These are phyloP conservation scores for Candida yuanshanica DNA, from an alignment of 805 yeast genomes.

Conservation along the genomic window DNA sequence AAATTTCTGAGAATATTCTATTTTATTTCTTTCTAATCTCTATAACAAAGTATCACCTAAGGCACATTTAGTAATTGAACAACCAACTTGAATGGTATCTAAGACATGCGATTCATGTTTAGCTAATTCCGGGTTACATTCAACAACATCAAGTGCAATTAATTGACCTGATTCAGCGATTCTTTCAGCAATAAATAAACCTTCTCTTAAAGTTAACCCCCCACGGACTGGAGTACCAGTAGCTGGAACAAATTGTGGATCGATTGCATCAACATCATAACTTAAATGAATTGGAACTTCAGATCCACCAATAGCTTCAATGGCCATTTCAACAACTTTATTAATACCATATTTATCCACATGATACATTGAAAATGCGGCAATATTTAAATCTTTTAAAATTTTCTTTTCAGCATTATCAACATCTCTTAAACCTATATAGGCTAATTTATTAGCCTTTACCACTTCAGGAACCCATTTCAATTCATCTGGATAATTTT, in stretches of 20 bases:
- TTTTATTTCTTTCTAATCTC: no score
- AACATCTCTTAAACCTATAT: conserved; percentile 92
- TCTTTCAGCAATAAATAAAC: conserved; percentile 86
- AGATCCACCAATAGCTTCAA: conserved; percentile 66
- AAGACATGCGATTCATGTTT: conserved; percentile 66
- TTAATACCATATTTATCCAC: conserved; percentile 92
- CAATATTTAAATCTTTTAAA: conserved; percentile 61
- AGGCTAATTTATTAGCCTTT: conserved; percentile 68
- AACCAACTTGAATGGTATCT: conserved; percentile 86
- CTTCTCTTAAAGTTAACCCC: conserved; percentile 91
- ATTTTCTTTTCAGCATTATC: conserved; percentile 80
- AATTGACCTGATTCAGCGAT: conserved; percentile 86
- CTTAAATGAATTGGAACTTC: conserved; percentile 77
- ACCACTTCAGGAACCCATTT: conserved; percentile 74
- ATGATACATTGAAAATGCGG: conserved; percentile 93
- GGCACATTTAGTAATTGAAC: conserved; percentile 90
- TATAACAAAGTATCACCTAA: conserved; percentile 75
- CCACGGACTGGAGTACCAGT: conserved; percentile 98
- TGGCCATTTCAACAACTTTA: conserved; percentile 86
- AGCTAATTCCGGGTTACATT: conserved; percentile 86
- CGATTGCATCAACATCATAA: conserved; percentile 95
- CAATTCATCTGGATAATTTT: conserved; percentile 65
- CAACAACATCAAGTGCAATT: conserved; percentile 86
- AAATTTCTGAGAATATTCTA: no score
- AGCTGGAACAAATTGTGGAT: conserved; percentile 90